Conservation (phyloP, 2,329 filamentous ascomycete genomes). For the Fusarium decemcellulare region DNA sequence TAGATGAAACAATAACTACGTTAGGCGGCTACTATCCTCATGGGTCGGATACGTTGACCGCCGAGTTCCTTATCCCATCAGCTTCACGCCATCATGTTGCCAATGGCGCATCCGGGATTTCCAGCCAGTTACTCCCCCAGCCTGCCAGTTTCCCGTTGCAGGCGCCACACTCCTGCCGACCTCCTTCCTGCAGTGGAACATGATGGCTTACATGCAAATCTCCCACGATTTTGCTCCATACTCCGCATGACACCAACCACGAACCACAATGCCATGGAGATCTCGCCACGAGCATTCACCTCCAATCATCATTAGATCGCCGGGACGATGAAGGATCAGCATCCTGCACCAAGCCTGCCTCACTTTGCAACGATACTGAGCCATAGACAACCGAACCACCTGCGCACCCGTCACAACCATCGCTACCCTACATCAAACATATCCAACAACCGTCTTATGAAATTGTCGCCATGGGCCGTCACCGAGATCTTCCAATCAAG, state of each 20-base stretch:
- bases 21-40: neutral
- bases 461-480: constrained; percentile 38
- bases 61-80: neutral
- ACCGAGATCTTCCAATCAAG: constrained; percentile 44
- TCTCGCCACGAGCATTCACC: neutral
- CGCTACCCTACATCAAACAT: constrained; percentile 37
- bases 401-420: neutral
- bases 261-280: neutral
- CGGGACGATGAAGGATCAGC: too few relatives aligned
- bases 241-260: constrained; percentile 2
- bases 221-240: neutral
- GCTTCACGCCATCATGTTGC: neutral
- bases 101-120: neutral
- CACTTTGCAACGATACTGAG: neutral
- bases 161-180: constrained; percentile 7
- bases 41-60: neutral
- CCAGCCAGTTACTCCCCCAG: neutral
- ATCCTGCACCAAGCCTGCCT: neutral
- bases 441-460: constrained; percentile 26
- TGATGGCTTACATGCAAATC: neutral
- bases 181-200: neutral
- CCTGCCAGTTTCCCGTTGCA: constrained; percentile 9
- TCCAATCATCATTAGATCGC: neutral
- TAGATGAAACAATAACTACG: too few relatives aligned
- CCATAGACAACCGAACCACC: neutral